A percentile compares a stretch with the other conserved stretches of the same genome.
phyloP scores from a whole-genome alignment of 805 yeast species.

The Candida multigemmis region DNA sequence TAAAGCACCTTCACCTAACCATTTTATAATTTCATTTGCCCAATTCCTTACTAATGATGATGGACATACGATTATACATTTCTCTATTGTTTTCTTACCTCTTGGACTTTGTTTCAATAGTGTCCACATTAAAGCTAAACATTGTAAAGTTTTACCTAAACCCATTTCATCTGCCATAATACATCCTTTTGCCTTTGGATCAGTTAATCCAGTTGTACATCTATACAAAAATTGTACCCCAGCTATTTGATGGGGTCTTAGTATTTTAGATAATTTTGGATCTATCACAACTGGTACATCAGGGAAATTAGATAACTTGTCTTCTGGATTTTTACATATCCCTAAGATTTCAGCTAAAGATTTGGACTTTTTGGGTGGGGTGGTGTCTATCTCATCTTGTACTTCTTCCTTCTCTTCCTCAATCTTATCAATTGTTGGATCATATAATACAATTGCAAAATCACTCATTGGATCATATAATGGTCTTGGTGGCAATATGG shows the following conservation, averaged over 20 bases:
- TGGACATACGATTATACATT: conserved; percentile 91
- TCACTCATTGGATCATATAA: conserved; percentile 93
- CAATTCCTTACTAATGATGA: conserved; percentile 89
- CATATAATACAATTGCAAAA: conserved; percentile 88
- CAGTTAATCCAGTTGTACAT: conserved; percentile 83
- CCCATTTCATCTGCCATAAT: conserved; percentile 99
- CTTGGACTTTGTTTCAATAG: conserved; percentile 81
- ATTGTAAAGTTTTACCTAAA: conserved; percentile 82
- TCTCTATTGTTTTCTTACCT: conserved; percentile 72
- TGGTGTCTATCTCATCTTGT: conserved; percentile 7
- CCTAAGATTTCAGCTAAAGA: conserved; percentile 78
- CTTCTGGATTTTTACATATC: conserved; percentile 43
- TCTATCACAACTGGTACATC: conserved; percentile 95
- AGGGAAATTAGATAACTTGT: conserved; percentile 46
- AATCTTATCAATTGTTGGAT: conserved; percentile 77
- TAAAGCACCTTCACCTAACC: conserved; percentile 90
- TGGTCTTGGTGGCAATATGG: conserved; percentile 74
- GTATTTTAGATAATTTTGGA: conserved; percentile 71
- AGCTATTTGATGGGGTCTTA: conserved; percentile 94
- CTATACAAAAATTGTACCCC: conserved; percentile 88
- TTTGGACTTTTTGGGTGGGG: conserved; percentile 25
- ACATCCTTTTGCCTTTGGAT: conserved; percentile 83
- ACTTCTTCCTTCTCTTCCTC: conserved; percentile 7
- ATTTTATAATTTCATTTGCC: conserved; percentile 93
- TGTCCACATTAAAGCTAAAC: conserved; percentile 90